Conservation (phyloP, 345 rosid species). For the Microthlaspi erraticum region DNA sequence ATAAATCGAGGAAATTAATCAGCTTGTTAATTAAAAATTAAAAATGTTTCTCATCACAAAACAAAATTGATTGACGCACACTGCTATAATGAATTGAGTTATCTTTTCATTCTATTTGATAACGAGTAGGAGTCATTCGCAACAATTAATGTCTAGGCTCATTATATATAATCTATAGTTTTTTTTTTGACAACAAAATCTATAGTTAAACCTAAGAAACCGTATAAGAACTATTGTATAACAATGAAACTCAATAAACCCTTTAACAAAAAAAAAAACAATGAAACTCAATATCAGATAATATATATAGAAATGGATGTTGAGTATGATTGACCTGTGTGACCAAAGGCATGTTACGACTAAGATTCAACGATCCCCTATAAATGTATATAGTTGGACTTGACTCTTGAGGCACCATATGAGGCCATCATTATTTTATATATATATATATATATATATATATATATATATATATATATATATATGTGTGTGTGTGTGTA, state of each 20-base stretch:
- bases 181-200: no score
- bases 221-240: background rate
- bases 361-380: slow-evolving; percentile 30
- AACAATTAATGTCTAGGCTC: no score
- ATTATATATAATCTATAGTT: no score
- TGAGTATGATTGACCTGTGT: slow-evolving; percentile 36
- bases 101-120: background rate
- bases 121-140: background rate
- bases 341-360: slow-evolving; percentile 41
- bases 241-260: background rate
- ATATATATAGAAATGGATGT: slow-evolving; percentile 6
- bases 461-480: no score
- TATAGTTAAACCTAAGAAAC: background rate
- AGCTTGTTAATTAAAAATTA: no score
- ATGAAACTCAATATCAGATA: background rate
- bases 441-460: no score
- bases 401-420: slow-evolving; percentile 34
- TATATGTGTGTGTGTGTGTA: no score
- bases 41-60: background rate
- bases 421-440: slow-evolving; percentile 18
- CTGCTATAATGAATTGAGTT: background rate
- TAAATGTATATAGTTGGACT: slow-evolving; percentile 16
- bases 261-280: no score
- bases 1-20: background rate
- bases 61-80: background rate